Percentiles rank a stretch among this genome's conserved stretches.
Conservation (phyloP, 441 rosid genomes). For the Euphorbia celastroides region DNA sequence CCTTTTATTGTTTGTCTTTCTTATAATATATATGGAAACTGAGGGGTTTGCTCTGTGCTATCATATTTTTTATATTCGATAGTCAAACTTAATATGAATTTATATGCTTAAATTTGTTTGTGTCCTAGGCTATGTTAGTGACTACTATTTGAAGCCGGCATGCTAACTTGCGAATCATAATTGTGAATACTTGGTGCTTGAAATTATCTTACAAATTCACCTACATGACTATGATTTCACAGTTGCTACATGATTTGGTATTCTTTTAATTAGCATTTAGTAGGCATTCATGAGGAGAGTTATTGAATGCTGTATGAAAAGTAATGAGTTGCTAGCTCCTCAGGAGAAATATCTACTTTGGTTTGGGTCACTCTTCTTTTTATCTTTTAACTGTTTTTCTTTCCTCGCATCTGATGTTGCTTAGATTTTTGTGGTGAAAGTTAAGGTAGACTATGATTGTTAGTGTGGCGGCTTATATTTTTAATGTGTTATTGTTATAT, state of each 20-base stretch:
- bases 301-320: background rate
- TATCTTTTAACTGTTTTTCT: background rate
- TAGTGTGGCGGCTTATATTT: slow-evolving; percentile 4
- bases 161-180: background rate
- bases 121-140: background rate
- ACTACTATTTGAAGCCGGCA: background rate
- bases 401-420: background rate
- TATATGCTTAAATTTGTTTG: background rate
- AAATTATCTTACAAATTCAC: background rate
- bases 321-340: background rate
- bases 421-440: background rate
- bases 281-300: background rate
- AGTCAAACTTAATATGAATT: background rate
- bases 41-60: background rate
- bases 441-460: background rate
- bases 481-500: too few relatives aligned
- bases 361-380: background rate
- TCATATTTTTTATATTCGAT: background rate
- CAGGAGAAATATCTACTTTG: background rate
- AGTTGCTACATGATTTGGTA: background rate
- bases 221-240: background rate
- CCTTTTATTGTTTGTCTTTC: background rate
- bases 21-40: background rate
- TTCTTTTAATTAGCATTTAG: background rate
- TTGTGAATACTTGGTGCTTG: background rate